Base-by-base conservation (phyloP, 2,329 filamentous ascomycete species). In the Huntiella bhutanensis region DNA sequence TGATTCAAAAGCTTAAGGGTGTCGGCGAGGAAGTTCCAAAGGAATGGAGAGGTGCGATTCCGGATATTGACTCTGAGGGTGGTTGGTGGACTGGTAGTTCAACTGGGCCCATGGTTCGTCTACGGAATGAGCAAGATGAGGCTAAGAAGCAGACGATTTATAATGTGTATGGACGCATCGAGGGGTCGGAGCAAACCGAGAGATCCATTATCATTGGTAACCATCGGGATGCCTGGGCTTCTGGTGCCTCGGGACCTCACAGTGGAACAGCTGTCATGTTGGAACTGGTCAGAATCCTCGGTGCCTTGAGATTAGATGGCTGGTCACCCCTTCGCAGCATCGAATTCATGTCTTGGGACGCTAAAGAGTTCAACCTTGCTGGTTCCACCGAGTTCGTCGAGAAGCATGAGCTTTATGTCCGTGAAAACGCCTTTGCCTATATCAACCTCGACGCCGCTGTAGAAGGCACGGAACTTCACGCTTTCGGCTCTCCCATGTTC, bases 281-380 rank as follows among this genome's bases (percentile, higher is more conserved):
- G 46, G 91, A 98, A 63, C 70, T 96, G 49, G 78, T 82, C 16
- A 77, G 82, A 39, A 77, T 94, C 42, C 83, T 98, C 55, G 85
- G 86, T 36, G 76, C 84, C 52, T 71, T 96, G 12, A 68, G 78
- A 16, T 62, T 69, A 12, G 73, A 77, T 48, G 88, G 87, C 45
- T 98, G 91, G 91, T 73, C 82, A 19, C 91, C 91, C 1, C 68
- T 93, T 12, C 80, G 91, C n/a, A 92, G 85, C 3, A 93, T 98
- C 52, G 82, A 93, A 59, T 96, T 98, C 60, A 86, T 87, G 57
- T 94, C 84, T 33, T 98, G 91, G 91, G 91, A 98, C 59, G 91
- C 75, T 3, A 80, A 80, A 54, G 85, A 88, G 60, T 96, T 94
- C 65, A 95, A 95, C 60, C 66, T 91, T 40, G 82, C 94, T 49